These are phyloP conservation scores for Aspergillus asperescens DNA, from an alignment of 495 filamentous ascomycete genomes.

Conservation along the genomic window DNA sequence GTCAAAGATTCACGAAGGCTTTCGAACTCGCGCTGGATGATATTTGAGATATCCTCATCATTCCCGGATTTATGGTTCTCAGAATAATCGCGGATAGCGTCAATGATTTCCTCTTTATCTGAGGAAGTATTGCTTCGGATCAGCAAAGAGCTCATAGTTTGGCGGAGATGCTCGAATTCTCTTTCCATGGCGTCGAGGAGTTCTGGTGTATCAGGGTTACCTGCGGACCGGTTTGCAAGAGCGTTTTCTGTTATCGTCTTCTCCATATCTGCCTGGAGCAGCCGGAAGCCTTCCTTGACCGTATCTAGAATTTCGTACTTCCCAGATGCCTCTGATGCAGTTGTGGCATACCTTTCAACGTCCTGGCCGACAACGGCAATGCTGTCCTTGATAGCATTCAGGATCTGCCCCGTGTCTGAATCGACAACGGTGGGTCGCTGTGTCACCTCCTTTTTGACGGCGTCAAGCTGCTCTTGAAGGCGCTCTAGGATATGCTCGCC, in stretches of 20 bases:
- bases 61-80: slow-evolving; percentile 23
- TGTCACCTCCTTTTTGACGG: slow-evolving; percentile 68
- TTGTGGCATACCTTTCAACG: slow-evolving; percentile 74
- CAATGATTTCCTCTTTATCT: slow-evolving; percentile 56
- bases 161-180: slow-evolving; percentile 64
- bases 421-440: slow-evolving; percentile 69
- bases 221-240: slow-evolving; percentile 26
- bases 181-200: slow-evolving; percentile 66
- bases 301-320: slow-evolving; percentile 76
- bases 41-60: slow-evolving; percentile 31
- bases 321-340: slow-evolving; percentile 56
- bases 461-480: slow-evolving; percentile 68
- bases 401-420: slow-evolving; percentile 71
- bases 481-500: slow-evolving; percentile 65
- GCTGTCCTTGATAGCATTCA: slow-evolving; percentile 81
- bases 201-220: slow-evolving; percentile 47
- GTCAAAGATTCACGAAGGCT: slow-evolving; percentile 57
- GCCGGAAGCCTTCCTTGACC: slow-evolving; percentile 65
- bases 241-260: slow-evolving; percentile 48
- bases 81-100: slow-evolving; percentile 52
- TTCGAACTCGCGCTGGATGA: no score
- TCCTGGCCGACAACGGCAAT: slow-evolving; percentile 73
- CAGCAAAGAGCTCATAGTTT: slow-evolving; percentile 63
- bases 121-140: slow-evolving; percentile 51
- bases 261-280: slow-evolving; percentile 67